Conservation (phyloP, 805 yeast genomes). For the Myxozyma geophila region DNA sequence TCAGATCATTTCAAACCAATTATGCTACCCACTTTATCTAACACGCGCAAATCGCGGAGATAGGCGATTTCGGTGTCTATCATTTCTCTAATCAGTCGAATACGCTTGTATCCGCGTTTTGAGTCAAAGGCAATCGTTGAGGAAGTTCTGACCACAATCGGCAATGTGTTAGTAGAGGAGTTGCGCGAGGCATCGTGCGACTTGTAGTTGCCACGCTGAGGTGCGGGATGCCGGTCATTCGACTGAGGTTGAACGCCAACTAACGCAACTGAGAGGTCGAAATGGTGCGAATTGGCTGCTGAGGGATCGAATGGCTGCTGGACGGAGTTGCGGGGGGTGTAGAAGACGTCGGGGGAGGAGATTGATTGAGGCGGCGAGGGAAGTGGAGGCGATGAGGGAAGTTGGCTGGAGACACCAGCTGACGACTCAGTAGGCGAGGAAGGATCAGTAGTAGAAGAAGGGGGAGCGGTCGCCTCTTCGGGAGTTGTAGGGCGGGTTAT, state of each 20-base stretch:
- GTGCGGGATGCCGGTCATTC: background rate
- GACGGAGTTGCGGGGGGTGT: constrained; percentile 10
- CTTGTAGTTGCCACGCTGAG: background rate
- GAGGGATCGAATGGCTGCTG: constrained; percentile 3
- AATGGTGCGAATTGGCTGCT: background rate
- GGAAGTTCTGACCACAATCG: background rate
- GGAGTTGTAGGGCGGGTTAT: constrained; percentile 1
- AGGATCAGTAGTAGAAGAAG: constrained; percentile 2
- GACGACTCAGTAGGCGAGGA: background rate
- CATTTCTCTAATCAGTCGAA: constrained; percentile 46
- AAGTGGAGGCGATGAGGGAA: background rate
- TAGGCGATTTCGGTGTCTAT: constrained; percentile 48
- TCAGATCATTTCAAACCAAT: constrained; percentile 37
- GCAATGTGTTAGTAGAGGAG: background rate
- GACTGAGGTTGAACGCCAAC: background rate
- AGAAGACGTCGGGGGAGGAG: constrained; percentile 3
- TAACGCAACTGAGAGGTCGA: background rate
- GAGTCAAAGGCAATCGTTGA: constrained; percentile 21
- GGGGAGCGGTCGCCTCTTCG: too few relatives aligned
- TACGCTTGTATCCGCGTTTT: constrained; percentile 36
- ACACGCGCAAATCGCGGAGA: constrained; percentile 46
- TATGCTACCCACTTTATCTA: constrained; percentile 39
- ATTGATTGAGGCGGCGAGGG: background rate
- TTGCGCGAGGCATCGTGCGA: constrained; percentile 1
- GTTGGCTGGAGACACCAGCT: background rate